Evolutionary conservation across 2,329 filamentous ascomycete species (phyloP), one percentile per base, ranked within the genome.

Genomic region (Ramularia endophylla): DNA sequence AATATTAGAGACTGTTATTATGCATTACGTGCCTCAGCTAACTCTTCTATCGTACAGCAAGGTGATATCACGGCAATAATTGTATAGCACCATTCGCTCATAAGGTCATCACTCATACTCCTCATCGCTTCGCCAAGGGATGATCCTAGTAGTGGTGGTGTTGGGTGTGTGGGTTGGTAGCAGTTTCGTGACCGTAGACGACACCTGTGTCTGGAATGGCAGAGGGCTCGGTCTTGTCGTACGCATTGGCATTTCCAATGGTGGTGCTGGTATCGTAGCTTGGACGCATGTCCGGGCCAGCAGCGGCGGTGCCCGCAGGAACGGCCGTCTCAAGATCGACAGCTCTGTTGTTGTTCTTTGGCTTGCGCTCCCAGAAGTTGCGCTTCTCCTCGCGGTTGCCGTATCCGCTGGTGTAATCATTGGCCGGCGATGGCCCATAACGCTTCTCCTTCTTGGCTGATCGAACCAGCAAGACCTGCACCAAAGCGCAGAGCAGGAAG

Each of bases 381-480:
- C 48, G 65, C 48, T 65, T 67, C 22, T 25, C 11, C 22, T 11
- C 22, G 6, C 11, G 22, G 6, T 25, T 11, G 51, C 71, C 73
- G 22, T 67, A 72, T 38, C 79, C 79, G 28, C 69, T 70, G 22
- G 82, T 85, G 68, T 87, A 87, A 64, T 78, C 71, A 67, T 83
- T 84, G 48, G 67, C 63, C 15, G 80, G 80, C 37, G 72, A 70
- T 27, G 80, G 82, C 9, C 83, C 82, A 60, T 76, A 85, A 39
- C 77, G 77, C 70, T 84, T 85, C 22, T 25, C 81, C 56, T 80
- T 81, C 67, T 80, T 79, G 70, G 85, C 83, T 63, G 85, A 73
- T 45, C 81, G 79, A 54, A 77, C 76, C 33, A 90, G 75, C 36
- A 74, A 70, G 37, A 87, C 50, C 57, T 90, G 85, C 48, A 84